These are phyloP conservation scores for Neospermospora avenae DNA, from an alignment of 2,329 filamentous ascomycete species.

Conservation along the genomic window DNA sequence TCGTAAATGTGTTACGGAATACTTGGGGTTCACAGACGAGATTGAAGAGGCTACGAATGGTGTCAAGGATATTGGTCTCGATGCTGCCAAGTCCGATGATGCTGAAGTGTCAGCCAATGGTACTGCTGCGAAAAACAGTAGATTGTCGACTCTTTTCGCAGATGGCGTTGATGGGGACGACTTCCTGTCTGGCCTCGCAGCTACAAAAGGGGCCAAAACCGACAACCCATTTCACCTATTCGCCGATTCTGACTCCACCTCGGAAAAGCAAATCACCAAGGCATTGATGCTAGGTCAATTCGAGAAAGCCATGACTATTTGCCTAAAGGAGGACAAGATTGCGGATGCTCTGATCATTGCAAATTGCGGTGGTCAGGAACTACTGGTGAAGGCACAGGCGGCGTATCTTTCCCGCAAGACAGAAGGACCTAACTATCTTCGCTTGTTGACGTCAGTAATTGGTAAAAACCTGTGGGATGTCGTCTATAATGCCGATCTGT, in stretches of 20 bases:
- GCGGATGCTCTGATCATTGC: slow-evolving; percentile 98
- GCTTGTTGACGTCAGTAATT: slow-evolving; percentile 86
- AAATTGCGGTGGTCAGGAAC: slow-evolving; percentile 89
- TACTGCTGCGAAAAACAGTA: slow-evolving; percentile 52
- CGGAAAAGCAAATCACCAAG: slow-evolving; percentile 83
- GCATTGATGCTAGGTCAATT: slow-evolving; percentile 90
- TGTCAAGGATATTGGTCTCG: slow-evolving; percentile 39
- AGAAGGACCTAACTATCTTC: slow-evolving; percentile 84
- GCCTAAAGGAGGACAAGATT: slow-evolving; percentile 81
- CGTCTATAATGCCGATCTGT: slow-evolving; percentile 90
- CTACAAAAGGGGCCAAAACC: slow-evolving; percentile 87
- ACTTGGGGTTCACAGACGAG: slow-evolving; percentile 75
- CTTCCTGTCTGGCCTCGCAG: slow-evolving; percentile 80
- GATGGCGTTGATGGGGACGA: slow-evolving; percentile 73
- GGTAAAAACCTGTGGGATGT: slow-evolving; percentile 98
- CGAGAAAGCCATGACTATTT: slow-evolving; percentile 82
- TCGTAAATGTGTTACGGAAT: slow-evolving; percentile 81
- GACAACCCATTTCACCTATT: slow-evolving; percentile 93
- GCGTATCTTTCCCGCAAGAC: slow-evolving; percentile 83
- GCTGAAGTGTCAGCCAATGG: slow-evolving; percentile 49
- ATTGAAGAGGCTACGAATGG: slow-evolving; percentile 50
- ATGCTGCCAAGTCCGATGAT: slow-evolving; percentile 39
- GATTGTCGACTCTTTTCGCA: slow-evolving; percentile 75
- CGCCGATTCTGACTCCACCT: slow-evolving; percentile 74
- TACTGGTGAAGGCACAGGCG: slow-evolving; percentile 90